Evolutionary conservation across 805 yeast species (phyloP), one percentile per base, ranked within the genome.

Genomic region (Candida vartiovaarae): DNA sequence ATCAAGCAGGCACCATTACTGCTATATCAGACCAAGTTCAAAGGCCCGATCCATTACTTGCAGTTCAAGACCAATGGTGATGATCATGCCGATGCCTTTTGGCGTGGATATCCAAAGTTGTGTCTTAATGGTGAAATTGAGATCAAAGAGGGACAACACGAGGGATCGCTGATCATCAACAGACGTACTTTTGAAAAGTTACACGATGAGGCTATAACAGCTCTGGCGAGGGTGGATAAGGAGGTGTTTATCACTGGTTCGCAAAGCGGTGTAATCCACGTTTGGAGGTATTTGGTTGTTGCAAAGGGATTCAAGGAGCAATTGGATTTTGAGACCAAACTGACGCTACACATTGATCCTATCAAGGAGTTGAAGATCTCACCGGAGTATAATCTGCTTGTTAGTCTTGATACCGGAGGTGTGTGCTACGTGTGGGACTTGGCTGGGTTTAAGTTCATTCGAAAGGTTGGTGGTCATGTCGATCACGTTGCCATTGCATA

Each of bases 341-440:
- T 81, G 40, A 62, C 87, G 41, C 87, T 88, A 0, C 95, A 85
- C 61, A 56, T 71, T 1, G 46, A 65, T 5, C 57, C 65, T 0
- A 67, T 85, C 4, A 62, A 54, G 11, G 66, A 68, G n/a, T 55
- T 87, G 26, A 63, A 65, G 33, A 67, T 70, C 30, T 73, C 81
- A 26, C 63, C 70, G 6, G 73, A 77, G 35, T 82, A 70, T 55
- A 78, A 81, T 42, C 58, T 73, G 3, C 65, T 82, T 8, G 47
- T 82, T 9, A 74, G 82, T 47, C 59, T 76, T 25, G 88, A 83
- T 55, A 52, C 43, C 0, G 64, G 58, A 7, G 91, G 95, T 1
- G 59, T 59, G 3, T 75, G 79, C 3, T 70, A 71, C 20, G 49
- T 80, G 4, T 86, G 95, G 91, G 87, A 86, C 53, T 51, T 78